These are phyloP conservation scores for barley (Hordeum vulgare) DNA, from an alignment of 176 grass and related monocot species.

Conservation along the genomic window MorexV3_pseudomolecules_assembly NC_058520.1:483351574-483352073, in stretches of 20 bases:
- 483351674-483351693: no score
- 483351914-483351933: background rate
- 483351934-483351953: background rate
- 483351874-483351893: background rate
- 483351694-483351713: no score
- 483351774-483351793: no score
- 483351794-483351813: background rate
- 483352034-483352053: background rate
- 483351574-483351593: no score
- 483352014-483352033: background rate
- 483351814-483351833: background rate
- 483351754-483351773: no score
- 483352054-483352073: background rate
- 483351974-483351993: background rate
- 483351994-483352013: background rate
- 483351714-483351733: no score
- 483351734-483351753: no score
- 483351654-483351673: no score
- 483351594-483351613: no score
- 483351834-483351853: conserved; percentile 12
- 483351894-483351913: background rate
- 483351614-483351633: no score
- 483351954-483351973: background rate
- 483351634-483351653: no score
- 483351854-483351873: background rate